Base-by-base conservation (phyloP, 2,329 filamentous ascomycete genomes). In the Hymenotorrendiella dingleyae region DNA sequence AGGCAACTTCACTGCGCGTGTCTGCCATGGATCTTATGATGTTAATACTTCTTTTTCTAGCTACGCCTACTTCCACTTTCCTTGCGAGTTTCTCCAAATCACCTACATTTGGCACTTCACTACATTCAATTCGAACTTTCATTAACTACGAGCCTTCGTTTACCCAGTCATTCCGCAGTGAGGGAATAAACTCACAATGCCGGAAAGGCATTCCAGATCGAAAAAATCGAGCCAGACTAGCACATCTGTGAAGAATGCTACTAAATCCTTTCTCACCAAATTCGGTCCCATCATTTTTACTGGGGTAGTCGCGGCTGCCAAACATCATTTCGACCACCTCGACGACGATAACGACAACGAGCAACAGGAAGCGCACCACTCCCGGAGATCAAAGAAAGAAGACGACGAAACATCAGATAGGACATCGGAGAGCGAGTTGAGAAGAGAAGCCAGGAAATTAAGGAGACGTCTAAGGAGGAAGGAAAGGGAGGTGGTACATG, bases 381-480 rank as follows among this genome's bases (percentile, higher is more conserved):
- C 27, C 10, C 12, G 6, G 22, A 21, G 24, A 12, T 36, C 26
- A 8, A 20, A 24, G 29, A 4, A 20, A 23, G 40, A 22, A 28
- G 34, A 33, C 23, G 30, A 29, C n/a, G 40, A n/a, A 45, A 27
- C 45, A 29, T 28, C 20, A 38, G 19, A 23, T 23, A 21, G 24
- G 20, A 42, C 32, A n/a, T 28, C 37, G 4, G 37, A 40, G 11
- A 33, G 37, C 9, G 35, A 37, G 19, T 29, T 41, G 14, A 27
- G 33, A 14, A 33, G 33, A 24, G 33, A 80, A 56, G 58, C 78
- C 33, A 60, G 66, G 0, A 71, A 78, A 7, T 58, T 80, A 10
- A 80, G 78, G 67, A 51, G 24, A 42, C 35, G 30, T 53, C 54
- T 40, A 12, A 42, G 14, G 43, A 49, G 27, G 42, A 42, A 33